These are phyloP conservation scores for Penicillium cosmopolitanum DNA, from an alignment of 495 filamentous ascomycete genomes.

Conservation along the genomic window DNA sequence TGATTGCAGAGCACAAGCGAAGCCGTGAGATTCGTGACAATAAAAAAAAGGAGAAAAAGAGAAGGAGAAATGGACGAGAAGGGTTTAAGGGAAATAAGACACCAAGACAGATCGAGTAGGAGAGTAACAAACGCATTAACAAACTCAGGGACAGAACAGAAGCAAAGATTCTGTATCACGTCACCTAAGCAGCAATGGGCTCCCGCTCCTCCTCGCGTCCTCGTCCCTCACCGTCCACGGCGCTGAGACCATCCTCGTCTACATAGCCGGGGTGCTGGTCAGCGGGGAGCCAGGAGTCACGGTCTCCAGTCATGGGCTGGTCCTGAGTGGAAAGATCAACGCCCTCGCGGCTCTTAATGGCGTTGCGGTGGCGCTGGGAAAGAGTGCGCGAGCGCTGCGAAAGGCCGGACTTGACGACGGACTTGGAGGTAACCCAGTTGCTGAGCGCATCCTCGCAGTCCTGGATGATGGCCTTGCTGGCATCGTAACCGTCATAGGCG, in stretches of 20 bases:
- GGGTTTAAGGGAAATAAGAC: neutral
- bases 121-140: neutral
- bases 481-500: conserved; percentile 97
- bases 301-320: conserved; percentile 70
- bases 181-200: conserved; percentile 34
- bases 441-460: conserved; percentile 97
- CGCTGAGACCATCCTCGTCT: conserved; percentile 58
- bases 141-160: neutral
- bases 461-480: conserved; percentile 98
- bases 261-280: conserved; percentile 72
- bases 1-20: neutral
- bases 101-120: neutral
- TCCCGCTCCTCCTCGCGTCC: conserved; percentile 65
- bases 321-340: conserved; percentile 87
- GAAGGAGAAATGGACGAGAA: neutral
- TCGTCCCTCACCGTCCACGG: conserved; percentile 55
- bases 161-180: neutral
- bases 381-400: conserved; percentile 83
- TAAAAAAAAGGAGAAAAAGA: neutral
- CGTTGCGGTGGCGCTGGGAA: conserved; percentile 78
- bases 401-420: conserved; percentile 81
- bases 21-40: conserved; percentile 24
- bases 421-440: conserved; percentile 93
- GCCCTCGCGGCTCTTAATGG: conserved; percentile 60
- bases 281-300: conserved; percentile 89